These are phyloP conservation scores for Detonula confervacea DNA, from an alignment of 352 stramenopile species.

Conservation along the genomic window DNA sequence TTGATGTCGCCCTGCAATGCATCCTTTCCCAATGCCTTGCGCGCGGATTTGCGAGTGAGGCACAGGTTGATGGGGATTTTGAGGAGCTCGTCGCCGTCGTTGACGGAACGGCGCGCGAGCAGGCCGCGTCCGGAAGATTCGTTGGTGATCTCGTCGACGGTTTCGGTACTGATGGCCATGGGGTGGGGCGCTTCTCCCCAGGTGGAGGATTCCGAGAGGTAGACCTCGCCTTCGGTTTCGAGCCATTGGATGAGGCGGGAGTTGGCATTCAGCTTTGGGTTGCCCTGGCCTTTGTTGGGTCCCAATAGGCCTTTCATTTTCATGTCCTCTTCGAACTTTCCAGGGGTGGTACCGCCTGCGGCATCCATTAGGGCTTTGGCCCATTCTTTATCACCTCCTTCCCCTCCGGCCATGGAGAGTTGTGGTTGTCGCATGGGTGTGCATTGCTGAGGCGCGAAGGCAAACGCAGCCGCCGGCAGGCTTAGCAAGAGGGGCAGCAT, in stretches of 20 bases:
- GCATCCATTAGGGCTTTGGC: constrained; percentile 74
- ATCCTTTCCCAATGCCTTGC: constrained; percentile 76
- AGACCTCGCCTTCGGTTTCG: constrained; percentile 72
- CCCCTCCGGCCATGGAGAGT: constrained; percentile 44
- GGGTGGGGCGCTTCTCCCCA: constrained; percentile 85
- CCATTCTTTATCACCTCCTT: constrained; percentile 63
- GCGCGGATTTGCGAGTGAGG: constrained; percentile 77
- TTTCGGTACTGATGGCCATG: constrained; percentile 85
- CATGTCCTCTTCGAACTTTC: constrained; percentile 83
- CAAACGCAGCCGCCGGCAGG: constrained; percentile 1
- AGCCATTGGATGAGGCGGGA: constrained; percentile 79
- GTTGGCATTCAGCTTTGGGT: constrained; percentile 80
- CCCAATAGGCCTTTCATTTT: constrained; percentile 78
- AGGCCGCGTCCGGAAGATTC: constrained; percentile 83
- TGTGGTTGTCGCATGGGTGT: not conserved
- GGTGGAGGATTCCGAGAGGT: constrained; percentile 75
- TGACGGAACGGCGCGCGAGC: constrained; percentile 77
- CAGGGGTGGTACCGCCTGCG: constrained; percentile 68
- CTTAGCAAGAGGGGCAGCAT: constrained; percentile 17
- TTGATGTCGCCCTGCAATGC: constrained; percentile 80
- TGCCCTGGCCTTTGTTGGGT: constrained; percentile 39
- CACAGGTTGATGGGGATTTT: constrained; percentile 82
- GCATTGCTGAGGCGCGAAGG: constrained; percentile 22
- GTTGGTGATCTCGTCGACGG: constrained; percentile 85
- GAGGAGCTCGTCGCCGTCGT: constrained; percentile 80